Evolutionary conservation across 305 asterid genomes (phyloP).

Genomic region (Euphrasia arctica): DNA sequence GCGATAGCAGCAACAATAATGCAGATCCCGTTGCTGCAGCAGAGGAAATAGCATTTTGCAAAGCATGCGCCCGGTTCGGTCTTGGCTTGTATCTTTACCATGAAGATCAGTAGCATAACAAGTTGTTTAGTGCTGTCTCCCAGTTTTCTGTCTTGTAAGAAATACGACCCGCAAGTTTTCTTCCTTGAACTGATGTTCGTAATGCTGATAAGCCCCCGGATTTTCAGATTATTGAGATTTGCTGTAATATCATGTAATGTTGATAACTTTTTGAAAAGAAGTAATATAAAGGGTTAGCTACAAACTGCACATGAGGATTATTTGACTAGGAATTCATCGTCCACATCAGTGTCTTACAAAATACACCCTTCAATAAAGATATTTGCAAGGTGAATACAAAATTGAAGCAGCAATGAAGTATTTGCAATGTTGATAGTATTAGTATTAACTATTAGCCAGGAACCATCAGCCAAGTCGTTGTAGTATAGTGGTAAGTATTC

Average conservation of each 20-base stretch:
- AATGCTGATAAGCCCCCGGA: background rate
- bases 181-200: background rate
- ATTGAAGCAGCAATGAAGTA: no score
- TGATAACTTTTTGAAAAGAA: background rate
- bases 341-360: no score
- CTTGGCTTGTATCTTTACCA: constrained; percentile 93
- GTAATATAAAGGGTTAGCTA: no score
- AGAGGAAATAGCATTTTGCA: constrained; percentile 91
- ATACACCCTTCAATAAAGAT: no score
- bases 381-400: no score
- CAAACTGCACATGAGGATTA: no score
- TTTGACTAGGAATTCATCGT: constrained; percentile 26
- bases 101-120: constrained; percentile 38
- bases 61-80: constrained; percentile 92
- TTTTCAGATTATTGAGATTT: background rate
- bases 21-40: constrained; percentile 85
- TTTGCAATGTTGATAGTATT: no score
- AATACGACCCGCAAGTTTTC: background rate
- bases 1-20: constrained; percentile 25
- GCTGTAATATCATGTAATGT: background rate
- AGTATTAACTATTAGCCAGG: no score
- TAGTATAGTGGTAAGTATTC: constrained; percentile 77
- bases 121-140: constrained; percentile 9
- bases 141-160: background rate
- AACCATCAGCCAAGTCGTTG: constrained; percentile 38